A percentile compares a stretch with the other conserved stretches of the same genome.
Evolutionary conservation across 176 grass and related monocot species (phyloP).

Genomic region (Themeda triandra): DNA sequence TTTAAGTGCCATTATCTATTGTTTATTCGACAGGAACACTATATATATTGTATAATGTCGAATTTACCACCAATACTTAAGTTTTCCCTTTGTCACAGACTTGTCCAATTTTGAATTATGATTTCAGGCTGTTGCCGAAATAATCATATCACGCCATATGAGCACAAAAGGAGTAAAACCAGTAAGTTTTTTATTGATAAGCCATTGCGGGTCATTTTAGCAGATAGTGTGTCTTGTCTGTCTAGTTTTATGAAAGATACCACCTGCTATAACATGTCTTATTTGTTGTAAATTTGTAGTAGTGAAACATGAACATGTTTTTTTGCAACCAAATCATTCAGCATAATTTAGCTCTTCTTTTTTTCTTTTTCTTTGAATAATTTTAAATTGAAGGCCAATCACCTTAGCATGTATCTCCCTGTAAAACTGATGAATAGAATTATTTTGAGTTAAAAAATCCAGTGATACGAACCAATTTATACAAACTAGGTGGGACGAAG

Average conservation of each 20-base stretch:
- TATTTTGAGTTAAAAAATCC: not conserved
- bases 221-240: not conserved
- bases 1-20: not conserved
- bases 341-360: not conserved
- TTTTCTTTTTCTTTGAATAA: not conserved
- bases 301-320: not conserved
- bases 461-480: not conserved
- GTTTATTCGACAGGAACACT: not conserved
- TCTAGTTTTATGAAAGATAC: not conserved
- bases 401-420: not conserved
- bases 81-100: not conserved
- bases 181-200: constrained; percentile 43
- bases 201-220: not conserved
- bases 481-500: not conserved
- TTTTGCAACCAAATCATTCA: constrained; percentile 3
- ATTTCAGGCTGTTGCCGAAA: constrained; percentile 83
- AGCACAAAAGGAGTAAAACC: constrained; percentile 64
- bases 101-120: constrained; percentile 21
- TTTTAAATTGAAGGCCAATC: not conserved
- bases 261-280: not conserved
- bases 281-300: constrained; percentile 1
- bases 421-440: not conserved
- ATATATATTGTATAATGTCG: not conserved
- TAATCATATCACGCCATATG: constrained; percentile 81
- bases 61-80: not conserved